phyloP scores from a whole-genome alignment of 202 grass and related monocot genomes.

The Carex sylvatica region DNA sequence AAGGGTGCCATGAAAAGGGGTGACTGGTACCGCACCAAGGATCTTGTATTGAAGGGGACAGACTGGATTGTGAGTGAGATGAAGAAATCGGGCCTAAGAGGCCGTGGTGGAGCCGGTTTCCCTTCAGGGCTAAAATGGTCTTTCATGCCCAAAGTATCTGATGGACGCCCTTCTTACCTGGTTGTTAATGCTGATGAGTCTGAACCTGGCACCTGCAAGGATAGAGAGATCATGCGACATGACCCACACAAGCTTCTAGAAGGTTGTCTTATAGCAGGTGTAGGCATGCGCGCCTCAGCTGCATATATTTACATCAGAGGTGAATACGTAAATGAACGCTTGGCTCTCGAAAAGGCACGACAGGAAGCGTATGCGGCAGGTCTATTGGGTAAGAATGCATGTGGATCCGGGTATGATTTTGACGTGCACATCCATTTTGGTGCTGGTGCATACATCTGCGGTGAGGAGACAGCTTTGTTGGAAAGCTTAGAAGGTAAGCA shows the following conservation, averaged over 20 bases:
- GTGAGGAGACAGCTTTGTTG: constrained; percentile 92
- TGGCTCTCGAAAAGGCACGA: constrained; percentile 71
- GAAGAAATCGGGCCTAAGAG: constrained; percentile 91
- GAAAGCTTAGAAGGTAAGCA: constrained; percentile 98
- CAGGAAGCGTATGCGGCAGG: constrained; percentile 89
- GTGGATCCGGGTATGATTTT: constrained; percentile 93
- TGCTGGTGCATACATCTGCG: constrained; percentile 94
- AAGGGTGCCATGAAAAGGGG: constrained; percentile 96
- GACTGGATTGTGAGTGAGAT: constrained; percentile 98
- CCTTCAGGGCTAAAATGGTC: constrained; percentile 97
- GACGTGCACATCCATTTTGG: constrained; percentile 93
- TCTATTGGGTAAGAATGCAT: constrained; percentile 85
- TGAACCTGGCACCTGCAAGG: constrained; percentile 96
- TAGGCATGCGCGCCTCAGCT: constrained; percentile 92
- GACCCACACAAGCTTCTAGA: constrained; percentile 96
- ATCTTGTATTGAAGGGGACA: constrained; percentile 81
- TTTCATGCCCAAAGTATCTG: constrained; percentile 98
- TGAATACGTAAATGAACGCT: constrained; percentile 91
- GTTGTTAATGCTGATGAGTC: constrained; percentile 99
- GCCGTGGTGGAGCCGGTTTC: constrained; percentile 92
- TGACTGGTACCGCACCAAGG: constrained; percentile 91
- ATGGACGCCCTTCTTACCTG: constrained; percentile 91
- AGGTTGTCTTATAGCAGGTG: constrained; percentile 91
- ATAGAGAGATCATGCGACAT: constrained; percentile 96
- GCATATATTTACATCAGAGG: constrained; percentile 99